Conservation (phyloP, 2,329 filamentous ascomycete species). For the Phyllosticta citribraziliensis region DNA sequence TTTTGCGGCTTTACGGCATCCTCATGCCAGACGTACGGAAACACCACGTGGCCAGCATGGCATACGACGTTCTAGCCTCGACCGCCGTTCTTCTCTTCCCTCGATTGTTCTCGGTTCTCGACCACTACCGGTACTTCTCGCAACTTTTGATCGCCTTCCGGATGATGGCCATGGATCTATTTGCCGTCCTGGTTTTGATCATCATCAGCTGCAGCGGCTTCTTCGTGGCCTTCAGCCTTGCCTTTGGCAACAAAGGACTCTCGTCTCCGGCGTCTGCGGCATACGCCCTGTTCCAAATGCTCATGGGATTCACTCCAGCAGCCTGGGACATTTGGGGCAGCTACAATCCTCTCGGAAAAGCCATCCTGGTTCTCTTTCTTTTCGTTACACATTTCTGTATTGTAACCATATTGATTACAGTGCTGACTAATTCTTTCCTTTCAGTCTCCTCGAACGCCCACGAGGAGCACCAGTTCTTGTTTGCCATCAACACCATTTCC, state of each 20-base stretch:
- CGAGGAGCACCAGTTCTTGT: slow-evolving; percentile 84
- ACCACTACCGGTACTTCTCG: slow-evolving; percentile 94
- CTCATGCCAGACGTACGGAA: slow-evolving; percentile 63
- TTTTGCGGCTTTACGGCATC: slow-evolving; percentile 78
- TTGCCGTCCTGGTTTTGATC: slow-evolving; percentile 75
- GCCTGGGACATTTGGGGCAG: slow-evolving; percentile 83
- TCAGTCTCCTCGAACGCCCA: slow-evolving; percentile 54
- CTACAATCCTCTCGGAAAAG: slow-evolving; percentile 71
- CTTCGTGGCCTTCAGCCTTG: slow-evolving; percentile 86
- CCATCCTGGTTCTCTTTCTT: slow-evolving; percentile 69
- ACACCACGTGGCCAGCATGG: slow-evolving; percentile 66
- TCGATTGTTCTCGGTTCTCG: slow-evolving; percentile 81
- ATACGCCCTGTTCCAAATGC: slow-evolving; percentile 83
- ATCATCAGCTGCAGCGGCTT: slow-evolving; percentile 87
- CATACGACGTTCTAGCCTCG: slow-evolving; percentile 87
- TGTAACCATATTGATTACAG: slow-evolving; percentile 87
- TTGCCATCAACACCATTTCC: slow-evolving; percentile 92
- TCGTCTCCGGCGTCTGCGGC: slow-evolving; percentile 61
- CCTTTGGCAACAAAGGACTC: slow-evolving; percentile 59
- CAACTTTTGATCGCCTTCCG: slow-evolving; percentile 89
- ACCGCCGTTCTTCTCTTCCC: slow-evolving; percentile 86
- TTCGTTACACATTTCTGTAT: slow-evolving; percentile 94
- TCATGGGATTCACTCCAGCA: slow-evolving; percentile 93
- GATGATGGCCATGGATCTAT: slow-evolving; percentile 83
- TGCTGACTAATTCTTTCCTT: slow-evolving; percentile 75